A percentile compares a stretch with the other conserved stretches of the same genome.
These are phyloP conservation scores for Flaveria sonorensis DNA, from an alignment of 129 eudicot genomes.

Conservation along the genomic window DNA sequence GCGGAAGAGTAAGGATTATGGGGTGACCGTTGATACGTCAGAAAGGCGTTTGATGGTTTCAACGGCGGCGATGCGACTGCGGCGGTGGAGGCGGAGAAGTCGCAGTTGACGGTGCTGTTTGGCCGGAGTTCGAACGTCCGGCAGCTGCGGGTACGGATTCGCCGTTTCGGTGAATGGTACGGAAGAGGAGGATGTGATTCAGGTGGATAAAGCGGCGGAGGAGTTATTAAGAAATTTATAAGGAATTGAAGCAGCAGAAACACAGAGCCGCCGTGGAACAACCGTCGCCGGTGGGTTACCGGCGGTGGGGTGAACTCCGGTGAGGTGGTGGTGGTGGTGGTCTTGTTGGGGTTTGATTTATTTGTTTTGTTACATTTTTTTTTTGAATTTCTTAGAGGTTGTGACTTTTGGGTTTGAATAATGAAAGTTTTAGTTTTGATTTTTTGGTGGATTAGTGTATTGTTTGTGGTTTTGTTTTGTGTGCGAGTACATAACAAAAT, in stretches of 20 bases:
- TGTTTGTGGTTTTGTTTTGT: neutral
- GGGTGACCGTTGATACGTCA: constrained; percentile 21
- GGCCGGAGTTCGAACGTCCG: constrained; percentile 59
- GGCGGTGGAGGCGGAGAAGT: constrained; percentile 15
- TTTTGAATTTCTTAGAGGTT: neutral
- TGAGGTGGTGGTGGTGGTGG: constrained; percentile 6
- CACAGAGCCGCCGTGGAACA: constrained; percentile 54
- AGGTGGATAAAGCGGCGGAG: constrained; percentile 81
- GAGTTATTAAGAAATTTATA: constrained; percentile 74
- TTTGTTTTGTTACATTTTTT: neutral
- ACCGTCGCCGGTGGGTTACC: constrained; percentile 52
- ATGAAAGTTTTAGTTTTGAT: constrained; percentile 15
- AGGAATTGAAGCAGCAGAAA: constrained; percentile 57
- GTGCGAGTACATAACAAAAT: neutral
- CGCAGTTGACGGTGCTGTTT: constrained; percentile 53
- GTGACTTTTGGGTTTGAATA: constrained; percentile 8
- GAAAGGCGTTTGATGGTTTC: constrained; percentile 50
- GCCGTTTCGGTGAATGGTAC: constrained; percentile 53
- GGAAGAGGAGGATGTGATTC: constrained; percentile 48
- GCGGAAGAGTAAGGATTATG: neutral
- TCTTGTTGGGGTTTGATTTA: constrained; percentile 9
- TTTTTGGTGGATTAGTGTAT: neutral
- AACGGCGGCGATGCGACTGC: constrained; percentile 25
- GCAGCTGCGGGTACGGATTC: constrained; percentile 80
- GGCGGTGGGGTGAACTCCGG: constrained; percentile 40